Evolutionary conservation across 176 grass and related monocot genomes (phyloP).

Genomic region (Otatea glauca): DNA sequence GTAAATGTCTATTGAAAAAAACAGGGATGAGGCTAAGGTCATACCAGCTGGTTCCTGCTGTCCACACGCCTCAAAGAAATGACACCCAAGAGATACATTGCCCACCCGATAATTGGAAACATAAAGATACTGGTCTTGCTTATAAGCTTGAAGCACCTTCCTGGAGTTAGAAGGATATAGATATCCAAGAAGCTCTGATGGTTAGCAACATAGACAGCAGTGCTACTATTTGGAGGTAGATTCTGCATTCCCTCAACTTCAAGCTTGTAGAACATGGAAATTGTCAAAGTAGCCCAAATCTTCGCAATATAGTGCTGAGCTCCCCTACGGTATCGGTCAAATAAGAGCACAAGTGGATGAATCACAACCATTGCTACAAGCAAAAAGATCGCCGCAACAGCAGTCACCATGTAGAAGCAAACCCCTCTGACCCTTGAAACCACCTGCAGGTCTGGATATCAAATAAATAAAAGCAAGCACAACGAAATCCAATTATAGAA

Average conservation of each 20-base stretch:
- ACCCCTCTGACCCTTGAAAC: constrained; percentile 69
- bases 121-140: constrained; percentile 98
- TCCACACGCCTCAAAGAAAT: constrained; percentile 86
- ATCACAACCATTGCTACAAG: constrained; percentile 72
- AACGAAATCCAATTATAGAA: constrained; percentile 21
- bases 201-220: constrained; percentile 91
- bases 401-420: constrained; percentile 81
- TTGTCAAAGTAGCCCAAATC: constrained; percentile 82
- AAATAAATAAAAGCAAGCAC: constrained; percentile 40
- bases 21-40: background rate
- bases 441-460: constrained; percentile 63
- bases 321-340: constrained; percentile 75
- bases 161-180: constrained; percentile 82
- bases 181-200: constrained; percentile 98
- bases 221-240: constrained; percentile 64
- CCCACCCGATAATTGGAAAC: constrained; percentile 94
- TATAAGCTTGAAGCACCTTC: constrained; percentile 94
- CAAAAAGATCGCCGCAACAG: constrained; percentile 65
- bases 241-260: constrained; percentile 89
- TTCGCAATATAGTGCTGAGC: constrained; percentile 76
- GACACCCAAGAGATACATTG: constrained; percentile 93
- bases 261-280: constrained; percentile 88
- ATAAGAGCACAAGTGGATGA: constrained; percentile 76
- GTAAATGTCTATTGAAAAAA: constrained; percentile 4
- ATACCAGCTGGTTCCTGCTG: constrained; percentile 94